These are phyloP conservation scores for Zarea fungicola DNA, from an alignment of 2,329 filamentous ascomycete genomes.

Conservation along the genomic window DNA sequence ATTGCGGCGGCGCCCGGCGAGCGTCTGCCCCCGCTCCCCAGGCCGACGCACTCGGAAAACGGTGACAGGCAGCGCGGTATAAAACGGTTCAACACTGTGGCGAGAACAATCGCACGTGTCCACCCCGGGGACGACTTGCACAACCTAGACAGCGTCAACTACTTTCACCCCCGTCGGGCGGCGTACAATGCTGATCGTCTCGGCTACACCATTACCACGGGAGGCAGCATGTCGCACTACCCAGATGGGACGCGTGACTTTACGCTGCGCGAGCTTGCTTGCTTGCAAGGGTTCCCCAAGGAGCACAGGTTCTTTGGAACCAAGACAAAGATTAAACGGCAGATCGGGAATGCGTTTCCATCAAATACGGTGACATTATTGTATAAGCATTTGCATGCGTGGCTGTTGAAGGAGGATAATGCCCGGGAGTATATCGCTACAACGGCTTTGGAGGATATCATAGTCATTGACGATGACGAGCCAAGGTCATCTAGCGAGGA, in stretches of 20 bases:
- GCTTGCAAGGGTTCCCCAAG: conserved; percentile 63
- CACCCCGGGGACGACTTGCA: conserved; percentile 33
- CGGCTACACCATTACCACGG: conserved; percentile 58
- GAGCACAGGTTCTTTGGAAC: conserved; percentile 51
- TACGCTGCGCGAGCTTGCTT: conserved; percentile 63
- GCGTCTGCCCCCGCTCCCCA: conserved; percentile 59
- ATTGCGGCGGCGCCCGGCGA: conserved; percentile 65
- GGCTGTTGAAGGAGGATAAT: conserved; percentile 40
- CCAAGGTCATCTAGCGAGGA: conserved; percentile 15
- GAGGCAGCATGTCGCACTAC: conserved; percentile 59
- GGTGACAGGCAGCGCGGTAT: conserved; percentile 29
- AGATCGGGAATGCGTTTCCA: conserved; percentile 79
- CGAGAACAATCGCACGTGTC: conserved; percentile 41
- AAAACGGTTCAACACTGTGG: conserved; percentile 32
- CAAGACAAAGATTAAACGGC: conserved; percentile 43
- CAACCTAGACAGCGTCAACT: conserved; percentile 25
- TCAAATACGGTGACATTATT: conserved; percentile 49
- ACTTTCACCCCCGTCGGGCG: conserved; percentile 23
- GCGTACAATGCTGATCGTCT: conserved; percentile 46
- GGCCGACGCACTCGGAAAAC: conserved; percentile 49
- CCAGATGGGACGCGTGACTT: conserved; percentile 58
- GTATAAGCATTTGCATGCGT: conserved; percentile 43
- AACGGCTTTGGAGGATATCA: conserved; percentile 17
- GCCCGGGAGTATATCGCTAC: too few species aligned
- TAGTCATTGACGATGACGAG: conserved; percentile 23